These are phyloP conservation scores for Aquilaria malaccensis DNA, from an alignment of 345 rosid genomes.

Conservation along the genomic window DNA sequence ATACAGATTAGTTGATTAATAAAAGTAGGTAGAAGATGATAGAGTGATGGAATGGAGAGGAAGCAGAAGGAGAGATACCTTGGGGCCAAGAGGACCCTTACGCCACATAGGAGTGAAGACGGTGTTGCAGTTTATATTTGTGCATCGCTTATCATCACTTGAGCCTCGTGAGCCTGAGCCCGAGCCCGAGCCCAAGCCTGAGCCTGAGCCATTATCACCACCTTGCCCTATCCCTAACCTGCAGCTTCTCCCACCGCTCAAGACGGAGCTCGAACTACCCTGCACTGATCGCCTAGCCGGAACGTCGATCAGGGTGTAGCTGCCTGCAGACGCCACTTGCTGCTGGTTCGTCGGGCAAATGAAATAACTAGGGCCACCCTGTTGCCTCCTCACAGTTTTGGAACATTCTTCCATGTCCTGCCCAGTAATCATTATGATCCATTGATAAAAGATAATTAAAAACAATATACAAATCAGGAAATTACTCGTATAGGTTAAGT, in stretches of 20 bases:
- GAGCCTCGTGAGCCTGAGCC: too few species aligned
- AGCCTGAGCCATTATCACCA: background rate
- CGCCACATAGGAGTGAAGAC: conserved; percentile 40
- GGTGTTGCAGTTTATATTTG: conserved; percentile 25
- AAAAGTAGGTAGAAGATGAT: too few species aligned
- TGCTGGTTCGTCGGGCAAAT: too few species aligned
- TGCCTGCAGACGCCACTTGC: background rate
- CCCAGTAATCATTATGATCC: too few species aligned
- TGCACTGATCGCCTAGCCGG: background rate
- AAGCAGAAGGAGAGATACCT: conserved; percentile 10
- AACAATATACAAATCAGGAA: too few species aligned
- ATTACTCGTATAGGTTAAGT: too few species aligned
- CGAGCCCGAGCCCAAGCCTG: background rate
- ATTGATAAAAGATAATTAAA: too few species aligned
- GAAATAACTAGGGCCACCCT: too few species aligned
- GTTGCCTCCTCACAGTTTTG: too few species aligned
- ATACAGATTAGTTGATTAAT: too few species aligned
- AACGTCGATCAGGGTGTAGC: conserved; percentile 1
- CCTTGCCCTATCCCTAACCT: conserved; percentile 1
- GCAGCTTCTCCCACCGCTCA: background rate
- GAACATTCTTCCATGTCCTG: too few species aligned
- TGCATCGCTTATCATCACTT: conserved; percentile 9
- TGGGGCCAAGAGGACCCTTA: conserved; percentile 35
- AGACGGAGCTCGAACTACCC: background rate
- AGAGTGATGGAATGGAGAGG: too few species aligned